Conservation (phyloP, 192 early-diverging fungal species). For the Coemansia javaensis region DNA sequence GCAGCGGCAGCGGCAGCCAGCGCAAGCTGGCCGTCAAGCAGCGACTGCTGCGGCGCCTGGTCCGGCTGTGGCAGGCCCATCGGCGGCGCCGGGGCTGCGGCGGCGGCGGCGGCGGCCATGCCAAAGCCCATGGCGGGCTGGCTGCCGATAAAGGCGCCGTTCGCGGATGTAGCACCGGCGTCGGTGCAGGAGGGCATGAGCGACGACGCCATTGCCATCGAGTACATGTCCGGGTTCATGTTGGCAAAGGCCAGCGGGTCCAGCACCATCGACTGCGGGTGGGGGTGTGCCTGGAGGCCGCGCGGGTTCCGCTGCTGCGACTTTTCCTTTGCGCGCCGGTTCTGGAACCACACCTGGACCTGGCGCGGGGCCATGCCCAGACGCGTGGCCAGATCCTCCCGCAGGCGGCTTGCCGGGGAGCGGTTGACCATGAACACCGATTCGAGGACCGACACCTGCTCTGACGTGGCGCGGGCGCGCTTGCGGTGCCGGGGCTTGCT, state of each 20-base stretch:
- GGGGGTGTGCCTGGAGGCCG: slow-evolving; percentile 18
- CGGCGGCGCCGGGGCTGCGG: background rate
- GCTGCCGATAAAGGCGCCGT: slow-evolving; percentile 3
- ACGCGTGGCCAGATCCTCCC: slow-evolving; percentile 58
- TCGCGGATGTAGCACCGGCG: background rate
- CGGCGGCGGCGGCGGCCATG: background rate
- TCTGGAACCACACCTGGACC: slow-evolving; percentile 86
- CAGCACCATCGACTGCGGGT: slow-evolving; percentile 16
- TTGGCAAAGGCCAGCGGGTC: slow-evolving; percentile 1
- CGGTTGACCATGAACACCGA: slow-evolving; percentile 65
- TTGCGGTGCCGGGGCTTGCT: slow-evolving; percentile 46
- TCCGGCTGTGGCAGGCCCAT: background rate
- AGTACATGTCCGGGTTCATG: background rate
- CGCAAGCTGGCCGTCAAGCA: slow-evolving; percentile 19
- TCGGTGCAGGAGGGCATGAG: slow-evolving; percentile 19
- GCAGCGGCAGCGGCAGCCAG: slow-evolving; percentile 16
- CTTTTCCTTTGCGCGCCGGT: slow-evolving; percentile 79
- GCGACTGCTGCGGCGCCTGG: slow-evolving; percentile 1
- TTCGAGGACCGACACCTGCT: slow-evolving; percentile 67
- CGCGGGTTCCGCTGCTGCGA: slow-evolving; percentile 46
- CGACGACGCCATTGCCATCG: slow-evolving; percentile 28
- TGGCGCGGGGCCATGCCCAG: slow-evolving; percentile 69
- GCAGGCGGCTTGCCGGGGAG: slow-evolving; percentile 62
- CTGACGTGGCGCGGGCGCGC: slow-evolving; percentile 64
- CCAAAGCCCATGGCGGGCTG: slow-evolving; percentile 10